Evolutionary conservation across 345 rosid species (phyloP).

Genomic region (Aurinia saxatilis): DNA sequence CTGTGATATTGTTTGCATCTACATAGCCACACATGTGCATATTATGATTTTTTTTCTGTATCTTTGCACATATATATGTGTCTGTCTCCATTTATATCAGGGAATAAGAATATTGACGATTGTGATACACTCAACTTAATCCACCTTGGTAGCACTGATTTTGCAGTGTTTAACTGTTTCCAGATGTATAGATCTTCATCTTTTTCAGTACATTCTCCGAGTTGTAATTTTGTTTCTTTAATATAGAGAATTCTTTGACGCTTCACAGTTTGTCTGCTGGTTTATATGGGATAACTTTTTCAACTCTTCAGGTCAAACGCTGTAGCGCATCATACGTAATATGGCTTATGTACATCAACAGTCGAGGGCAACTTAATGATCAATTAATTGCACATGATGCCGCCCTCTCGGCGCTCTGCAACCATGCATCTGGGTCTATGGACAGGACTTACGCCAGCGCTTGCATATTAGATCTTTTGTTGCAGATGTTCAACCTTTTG

Average conservation of each 20-base stretch:
- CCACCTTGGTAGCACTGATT: background rate
- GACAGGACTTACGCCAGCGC: slow-evolving; percentile 48
- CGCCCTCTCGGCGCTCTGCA: slow-evolving; percentile 61
- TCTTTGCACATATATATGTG: background rate
- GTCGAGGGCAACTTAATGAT: slow-evolving; percentile 57
- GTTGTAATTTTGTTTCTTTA: background rate
- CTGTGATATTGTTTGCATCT: slow-evolving; percentile 19
- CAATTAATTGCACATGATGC: slow-evolving; percentile 62
- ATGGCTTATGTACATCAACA: slow-evolving; percentile 90
- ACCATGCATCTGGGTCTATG: slow-evolving; percentile 34
- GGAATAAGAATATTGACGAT: background rate
- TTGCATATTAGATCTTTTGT: slow-evolving; percentile 76
- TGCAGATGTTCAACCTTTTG: slow-evolving; percentile 84
- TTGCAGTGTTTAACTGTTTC: slow-evolving; percentile 1
- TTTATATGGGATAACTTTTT: slow-evolving; percentile 33
- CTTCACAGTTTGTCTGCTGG: background rate
- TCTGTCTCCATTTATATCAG: background rate
- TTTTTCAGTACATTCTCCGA: background rate
- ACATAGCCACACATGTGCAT: slow-evolving; percentile 3
- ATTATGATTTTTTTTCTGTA: background rate
- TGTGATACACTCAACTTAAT: background rate
- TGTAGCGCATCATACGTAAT: slow-evolving; percentile 64
- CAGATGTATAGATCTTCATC: background rate
- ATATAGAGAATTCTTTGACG: background rate
- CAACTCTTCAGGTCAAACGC: slow-evolving; percentile 61